These are phyloP conservation scores for Trichoderma atroviride DNA, from an alignment of 2,329 filamentous ascomycete genomes.

Conservation along the genomic window DNA sequence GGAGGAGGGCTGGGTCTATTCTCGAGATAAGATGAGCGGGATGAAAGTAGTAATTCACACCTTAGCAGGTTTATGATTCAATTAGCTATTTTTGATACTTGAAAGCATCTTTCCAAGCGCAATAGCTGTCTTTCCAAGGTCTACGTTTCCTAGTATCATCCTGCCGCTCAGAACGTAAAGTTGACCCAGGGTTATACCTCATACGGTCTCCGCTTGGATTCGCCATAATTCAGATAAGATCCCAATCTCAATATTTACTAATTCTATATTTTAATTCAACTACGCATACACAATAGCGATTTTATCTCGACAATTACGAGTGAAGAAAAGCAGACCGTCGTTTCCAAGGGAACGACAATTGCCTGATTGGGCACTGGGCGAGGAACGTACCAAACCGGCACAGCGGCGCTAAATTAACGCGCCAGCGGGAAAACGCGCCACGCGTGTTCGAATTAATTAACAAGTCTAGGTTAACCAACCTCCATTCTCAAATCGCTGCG, in stretches of 20 bases:
- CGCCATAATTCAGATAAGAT: neutral
- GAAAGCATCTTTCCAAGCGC: neutral
- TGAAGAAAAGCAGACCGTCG: neutral
- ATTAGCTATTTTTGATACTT: neutral
- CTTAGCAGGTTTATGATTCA: neutral
- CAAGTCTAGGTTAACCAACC: constrained; percentile 21
- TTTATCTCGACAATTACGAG: neutral
- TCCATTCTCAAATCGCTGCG: neutral
- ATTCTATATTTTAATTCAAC: neutral
- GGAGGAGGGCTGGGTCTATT: constrained; percentile 34
- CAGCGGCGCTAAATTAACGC: constrained; percentile 26
- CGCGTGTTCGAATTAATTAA: constrained; percentile 24
- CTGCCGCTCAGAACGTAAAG: neutral
- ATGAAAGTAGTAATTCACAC: neutral
- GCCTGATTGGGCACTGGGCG: constrained; percentile 3
- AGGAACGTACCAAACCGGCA: constrained; percentile 7
- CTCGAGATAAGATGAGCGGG: constrained; percentile 36
- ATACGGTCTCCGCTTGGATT: neutral
- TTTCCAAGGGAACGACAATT: neutral
- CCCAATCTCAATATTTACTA: neutral
- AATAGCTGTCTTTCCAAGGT: neutral
- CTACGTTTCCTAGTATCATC: neutral
- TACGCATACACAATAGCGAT: neutral
- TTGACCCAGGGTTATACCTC: neutral
- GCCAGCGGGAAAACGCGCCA: constrained; percentile 20